These are phyloP conservation scores for Scheffersomyces stipitis DNA, from an alignment of 805 yeast species.

Conservation along the genomic window DNA sequence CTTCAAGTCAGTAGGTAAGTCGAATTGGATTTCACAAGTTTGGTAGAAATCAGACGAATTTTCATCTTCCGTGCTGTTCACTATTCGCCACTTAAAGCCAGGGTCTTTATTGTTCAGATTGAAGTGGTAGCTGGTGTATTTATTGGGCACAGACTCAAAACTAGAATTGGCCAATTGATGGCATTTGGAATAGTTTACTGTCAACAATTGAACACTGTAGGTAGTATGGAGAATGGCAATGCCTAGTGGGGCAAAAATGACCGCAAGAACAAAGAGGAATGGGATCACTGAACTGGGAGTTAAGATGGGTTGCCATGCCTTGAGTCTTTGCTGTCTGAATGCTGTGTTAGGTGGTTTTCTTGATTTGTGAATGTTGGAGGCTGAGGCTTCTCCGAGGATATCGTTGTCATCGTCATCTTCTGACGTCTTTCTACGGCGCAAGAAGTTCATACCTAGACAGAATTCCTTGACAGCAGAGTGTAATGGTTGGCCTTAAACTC, in stretches of 20 bases:
- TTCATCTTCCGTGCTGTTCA: constrained; percentile 32
- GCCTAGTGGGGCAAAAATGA: constrained; percentile 89
- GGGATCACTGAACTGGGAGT: constrained; percentile 93
- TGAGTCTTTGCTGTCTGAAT: constrained; percentile 70
- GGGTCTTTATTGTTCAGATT: constrained; percentile 39
- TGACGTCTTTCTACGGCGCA: constrained; percentile 31
- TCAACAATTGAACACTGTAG: constrained; percentile 71
- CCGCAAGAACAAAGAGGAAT: constrained; percentile 66
- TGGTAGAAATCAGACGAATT: constrained; percentile 23
- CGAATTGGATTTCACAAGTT: constrained; percentile 69
- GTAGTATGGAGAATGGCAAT: constrained; percentile 79
- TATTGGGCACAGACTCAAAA: constrained; percentile 56
- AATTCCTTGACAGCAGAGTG: too few species aligned
- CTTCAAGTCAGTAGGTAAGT: constrained; percentile 66
- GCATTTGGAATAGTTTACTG: constrained; percentile 77
- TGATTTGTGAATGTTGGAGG: constrained; percentile 27
- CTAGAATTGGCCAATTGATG: constrained; percentile 33
- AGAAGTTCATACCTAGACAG: constrained; percentile 34
- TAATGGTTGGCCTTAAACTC: too few species aligned
- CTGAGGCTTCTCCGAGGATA: constrained; percentile 9
- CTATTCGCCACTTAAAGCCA: constrained; percentile 65
- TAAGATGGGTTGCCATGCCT: constrained; percentile 82
- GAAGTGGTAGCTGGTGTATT: constrained; percentile 63
- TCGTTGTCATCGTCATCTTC: constrained; percentile 23
- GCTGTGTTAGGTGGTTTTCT: constrained; percentile 63